Base-by-base conservation (phyloP, 345 rosid species). In the Arabidopsis thaliana region DNA sequence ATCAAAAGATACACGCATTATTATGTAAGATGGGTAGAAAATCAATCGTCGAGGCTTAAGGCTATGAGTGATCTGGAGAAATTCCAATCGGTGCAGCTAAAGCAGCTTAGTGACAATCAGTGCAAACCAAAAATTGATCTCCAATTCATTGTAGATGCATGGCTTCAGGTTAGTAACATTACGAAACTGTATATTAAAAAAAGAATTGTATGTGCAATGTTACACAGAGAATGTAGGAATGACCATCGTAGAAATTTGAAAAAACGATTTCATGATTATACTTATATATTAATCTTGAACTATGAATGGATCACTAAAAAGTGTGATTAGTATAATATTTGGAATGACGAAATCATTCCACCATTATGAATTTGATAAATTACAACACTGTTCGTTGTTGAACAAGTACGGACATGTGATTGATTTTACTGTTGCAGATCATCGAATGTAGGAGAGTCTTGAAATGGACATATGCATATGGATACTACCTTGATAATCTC, bases 381-480 rank as follows among this genome's bases (percentile, higher is more conserved):
- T 25, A 53, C 22, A 28, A 58, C 42, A 28, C 4, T 28, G 32
- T 16, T 16, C 20, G 20, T 28, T 57, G 23, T 62, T 14, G 32
- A 28, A 28, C 12, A 34, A 22, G 8, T 13, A 4, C 9, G 13
- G 22, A 12, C 24, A 34, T 67, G 30, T 25, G 28, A 20, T 49
- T 49, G 30, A 8, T 50, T 52, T 36, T 37, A n/a, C n/a, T 25
- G 3, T 22, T 65, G 72, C 8, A 78, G 77, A 87, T 92, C 25
- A 88, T 88, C 57, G 96, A 92, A 80, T 92, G 96, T 67, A 85
- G 96, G 48, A 86, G 96, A 73, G 96, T 88, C 33, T 79, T 92
- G 78, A 90, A 92, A 77, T 92, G 96, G 97, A 90, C 97, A 32
- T 92, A 83, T 81, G 87, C 94, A 32, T 92, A 90, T 80, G 97